Percentiles rank a stretch among this genome's conserved stretches.
phyloP scores from a whole-genome alignment of 306 rosid species.

The Neltuma alba region DNA sequence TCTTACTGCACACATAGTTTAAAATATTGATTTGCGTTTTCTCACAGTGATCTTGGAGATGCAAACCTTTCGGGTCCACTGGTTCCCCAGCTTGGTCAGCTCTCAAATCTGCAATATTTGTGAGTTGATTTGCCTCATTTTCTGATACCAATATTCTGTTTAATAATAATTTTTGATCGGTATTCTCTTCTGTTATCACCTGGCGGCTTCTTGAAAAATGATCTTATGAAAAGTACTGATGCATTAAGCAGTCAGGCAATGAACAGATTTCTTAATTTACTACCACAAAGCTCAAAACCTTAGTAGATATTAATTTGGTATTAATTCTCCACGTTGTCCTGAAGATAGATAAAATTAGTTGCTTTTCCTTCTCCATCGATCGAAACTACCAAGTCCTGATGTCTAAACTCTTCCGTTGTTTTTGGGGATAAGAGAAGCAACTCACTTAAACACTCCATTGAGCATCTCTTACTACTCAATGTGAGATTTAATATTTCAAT shows the following conservation, averaged over 20 bases:
- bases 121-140: slow-evolving; percentile 17
- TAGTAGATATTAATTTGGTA: too few species aligned
- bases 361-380: too few species aligned
- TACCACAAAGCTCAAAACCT: too few species aligned
- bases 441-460: too few species aligned
- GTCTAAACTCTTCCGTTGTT: too few species aligned
- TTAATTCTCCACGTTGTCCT: too few species aligned
- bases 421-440: too few species aligned
- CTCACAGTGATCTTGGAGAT: slow-evolving; percentile 68
- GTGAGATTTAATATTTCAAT: too few species aligned
- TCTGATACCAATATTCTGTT: not conserved
- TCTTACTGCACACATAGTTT: not conserved
- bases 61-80: slow-evolving; percentile 60
- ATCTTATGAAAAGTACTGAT: not conserved
- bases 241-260: not conserved
- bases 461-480: too few species aligned
- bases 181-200: not conserved
- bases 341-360: too few species aligned
- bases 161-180: not conserved
- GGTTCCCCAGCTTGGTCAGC: slow-evolving; percentile 56
- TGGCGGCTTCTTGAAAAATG: not conserved
- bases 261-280: not conserved
- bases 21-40: slow-evolving; percentile 2
- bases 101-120: slow-evolving; percentile 44
- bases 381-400: too few species aligned